Evolutionary conservation across 768 basidiomycete genomes (phyloP).

Genomic region (Tephrocybe rancida): DNA sequence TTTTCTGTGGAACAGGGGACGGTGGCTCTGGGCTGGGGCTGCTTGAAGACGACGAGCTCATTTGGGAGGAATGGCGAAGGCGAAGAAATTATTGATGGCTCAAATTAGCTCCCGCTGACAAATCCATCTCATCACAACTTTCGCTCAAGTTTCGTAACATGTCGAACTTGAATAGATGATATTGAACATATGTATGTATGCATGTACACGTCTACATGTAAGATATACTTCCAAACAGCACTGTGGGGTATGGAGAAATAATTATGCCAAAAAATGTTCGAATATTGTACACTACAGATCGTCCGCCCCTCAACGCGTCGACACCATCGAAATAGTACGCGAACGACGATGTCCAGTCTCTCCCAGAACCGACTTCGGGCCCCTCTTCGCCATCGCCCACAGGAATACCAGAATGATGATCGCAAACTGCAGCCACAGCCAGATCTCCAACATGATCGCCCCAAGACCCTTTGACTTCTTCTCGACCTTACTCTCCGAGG

Average conservation of each 20-base stretch:
- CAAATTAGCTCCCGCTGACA: conserved; percentile 3
- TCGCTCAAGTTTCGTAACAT: not conserved
- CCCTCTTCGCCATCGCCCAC: conserved; percentile 78
- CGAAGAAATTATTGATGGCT: conserved; percentile 3
- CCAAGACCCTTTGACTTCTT: conserved; percentile 28
- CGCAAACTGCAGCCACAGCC: conserved; percentile 84
- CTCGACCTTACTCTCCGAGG: conserved; percentile 13
- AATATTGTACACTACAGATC: conserved; percentile 1
- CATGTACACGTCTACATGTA: not conserved
- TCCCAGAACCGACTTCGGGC: conserved; percentile 68
- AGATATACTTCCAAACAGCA: not conserved
- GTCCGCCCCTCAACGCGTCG: not conserved
- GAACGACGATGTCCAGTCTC: conserved; percentile 35
- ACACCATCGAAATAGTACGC: conserved; percentile 17
- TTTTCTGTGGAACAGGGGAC: conserved; percentile 24
- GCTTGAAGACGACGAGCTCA: conserved; percentile 39
- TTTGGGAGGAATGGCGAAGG: conserved; percentile 3
- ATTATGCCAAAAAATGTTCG: not conserved
- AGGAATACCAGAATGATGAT: conserved; percentile 78
- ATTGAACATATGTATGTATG: not conserved
- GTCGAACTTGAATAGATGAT: too few species aligned
- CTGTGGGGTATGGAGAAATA: conserved; percentile 7
- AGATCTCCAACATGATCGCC: conserved; percentile 65
- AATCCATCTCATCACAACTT: not conserved
- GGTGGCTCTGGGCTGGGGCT: conserved; percentile 31